Conservation (phyloP, 2,329 filamentous ascomycete genomes). For the Exophiala spinifera region DNA sequence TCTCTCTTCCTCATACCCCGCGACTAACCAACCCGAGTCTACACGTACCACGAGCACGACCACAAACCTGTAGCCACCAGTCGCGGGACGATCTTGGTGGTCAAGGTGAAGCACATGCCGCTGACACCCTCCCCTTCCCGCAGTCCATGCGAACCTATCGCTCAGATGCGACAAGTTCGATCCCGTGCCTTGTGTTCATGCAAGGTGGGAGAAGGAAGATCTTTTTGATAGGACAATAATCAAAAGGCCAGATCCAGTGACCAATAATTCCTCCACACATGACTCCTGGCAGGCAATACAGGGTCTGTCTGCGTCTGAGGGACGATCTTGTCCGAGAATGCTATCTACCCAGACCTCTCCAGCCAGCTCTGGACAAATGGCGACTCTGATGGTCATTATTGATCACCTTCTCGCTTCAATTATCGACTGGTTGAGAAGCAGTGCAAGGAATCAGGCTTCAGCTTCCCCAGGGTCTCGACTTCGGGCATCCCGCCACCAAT, state of each 20-base stretch:
- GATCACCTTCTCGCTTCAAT: neutral
- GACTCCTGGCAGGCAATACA: neutral
- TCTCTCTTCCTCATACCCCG: constrained; percentile 3
- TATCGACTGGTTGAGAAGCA: neutral
- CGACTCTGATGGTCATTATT: neutral
- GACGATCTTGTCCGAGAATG: neutral
- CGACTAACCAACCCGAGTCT: constrained; percentile 5
- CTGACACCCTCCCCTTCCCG: neutral
- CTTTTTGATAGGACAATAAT: no score
- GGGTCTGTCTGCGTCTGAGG: neutral
- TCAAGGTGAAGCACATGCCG: neutral
- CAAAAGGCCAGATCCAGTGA: neutral
- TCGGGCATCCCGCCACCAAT: constrained; percentile 3
- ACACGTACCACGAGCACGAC: neutral
- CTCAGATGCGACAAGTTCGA: neutral
- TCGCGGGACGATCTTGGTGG: neutral
- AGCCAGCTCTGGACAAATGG: neutral
- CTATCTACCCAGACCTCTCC: neutral
- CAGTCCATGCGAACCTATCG: neutral
- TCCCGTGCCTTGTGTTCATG: constrained; percentile 6
- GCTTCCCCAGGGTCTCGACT: neutral
- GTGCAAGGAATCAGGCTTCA: neutral
- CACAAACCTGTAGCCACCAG: neutral
- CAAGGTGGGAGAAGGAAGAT: constrained; percentile 3
- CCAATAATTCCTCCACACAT: neutral